Base-by-base conservation (phyloP, 441 rosid genomes). In the Erodium trifolium region DNA sequence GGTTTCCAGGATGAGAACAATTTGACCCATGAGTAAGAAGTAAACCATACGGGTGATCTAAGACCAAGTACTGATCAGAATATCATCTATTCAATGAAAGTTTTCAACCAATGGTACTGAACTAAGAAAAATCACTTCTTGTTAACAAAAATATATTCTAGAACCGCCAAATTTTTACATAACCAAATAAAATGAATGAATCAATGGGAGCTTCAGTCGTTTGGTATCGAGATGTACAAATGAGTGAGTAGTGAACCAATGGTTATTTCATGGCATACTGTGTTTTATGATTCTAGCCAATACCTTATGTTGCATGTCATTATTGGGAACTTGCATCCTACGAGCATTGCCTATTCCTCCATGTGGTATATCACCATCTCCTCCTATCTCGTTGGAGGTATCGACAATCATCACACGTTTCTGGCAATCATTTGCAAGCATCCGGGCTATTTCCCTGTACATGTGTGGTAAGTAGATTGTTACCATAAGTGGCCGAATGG, bases 301-400 rank as follows among this genome's bases (percentile, higher is more conserved):
- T 76, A 91, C 98, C 94, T 89, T 82, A 75, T 93, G 98, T 77
- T 93, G 98, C 87, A 83, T 78, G 67, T 88, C 89, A 75, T 87
- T 82, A 78, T 88, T 76, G 23, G 91, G 92, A 16, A 93, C 98
- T 82, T 93, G 98, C 98, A 93, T 89, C 74, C 97, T 83, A 51
- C 98, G 89, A 74, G 97, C 96, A 79, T 83, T 84, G 60, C 98
- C 97, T 14, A 93, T 93, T 73, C 96, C 96, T 55, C 90, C 86
- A 83, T 93, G 97, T 60, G 97, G 97, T 73, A 93, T 91, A 83
- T 93, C 96, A 65, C 97, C 97, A 86, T 93, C 96, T 47, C 98
- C 98, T 75, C 98, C 97, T 14, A 93, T 93, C 87, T 93, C 98
- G 77, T 87, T 93, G 31, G 96, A 89, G 68, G 97, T 91, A 67